Evolutionary conservation across 768 basidiomycete genomes (phyloP).

Genomic region (Cubamyces sp.): DNA sequence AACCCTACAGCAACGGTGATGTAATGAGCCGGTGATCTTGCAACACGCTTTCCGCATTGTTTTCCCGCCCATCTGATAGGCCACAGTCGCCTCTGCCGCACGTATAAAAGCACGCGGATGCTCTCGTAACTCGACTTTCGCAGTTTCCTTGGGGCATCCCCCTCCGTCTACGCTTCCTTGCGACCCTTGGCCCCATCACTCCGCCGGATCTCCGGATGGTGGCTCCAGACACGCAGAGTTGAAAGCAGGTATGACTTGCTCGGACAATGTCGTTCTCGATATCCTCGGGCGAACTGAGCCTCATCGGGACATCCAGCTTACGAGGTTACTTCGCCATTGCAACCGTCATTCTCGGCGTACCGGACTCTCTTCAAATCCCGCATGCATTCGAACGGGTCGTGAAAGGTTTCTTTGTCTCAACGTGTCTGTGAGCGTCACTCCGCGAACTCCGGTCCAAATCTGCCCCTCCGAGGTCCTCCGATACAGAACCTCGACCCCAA

Average conservation of each 20-base stretch:
- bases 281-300: neutral
- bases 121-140: neutral
- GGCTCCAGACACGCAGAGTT: neutral
- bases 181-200: conserved; percentile 3
- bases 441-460: too few relatives aligned
- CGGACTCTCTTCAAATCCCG: too few relatives aligned
- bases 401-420: too few relatives aligned
- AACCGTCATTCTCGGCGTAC: too few relatives aligned
- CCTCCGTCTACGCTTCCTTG: conserved; percentile 1
- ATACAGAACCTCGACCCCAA: too few relatives aligned
- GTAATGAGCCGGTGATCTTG: conserved; percentile 23
- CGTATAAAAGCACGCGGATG: conserved; percentile 18
- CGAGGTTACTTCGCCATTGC: neutral
- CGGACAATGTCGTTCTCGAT: neutral
- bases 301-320: conserved; percentile 7
- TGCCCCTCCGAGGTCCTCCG: too few relatives aligned
- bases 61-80: conserved; percentile 24
- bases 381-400: too few relatives aligned
- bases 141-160: conserved; percentile 22
- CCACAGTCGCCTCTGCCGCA: neutral
- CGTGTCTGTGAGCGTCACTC: too few relatives aligned
- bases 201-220: conserved; percentile 19
- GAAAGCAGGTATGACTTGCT: conserved; percentile 24
- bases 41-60: conserved; percentile 17
- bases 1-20: conserved; percentile 19